Evolutionary conservation across 2,329 filamentous ascomycete genomes (phyloP).

Genomic region (Pestalotiopsis sp.): DNA sequence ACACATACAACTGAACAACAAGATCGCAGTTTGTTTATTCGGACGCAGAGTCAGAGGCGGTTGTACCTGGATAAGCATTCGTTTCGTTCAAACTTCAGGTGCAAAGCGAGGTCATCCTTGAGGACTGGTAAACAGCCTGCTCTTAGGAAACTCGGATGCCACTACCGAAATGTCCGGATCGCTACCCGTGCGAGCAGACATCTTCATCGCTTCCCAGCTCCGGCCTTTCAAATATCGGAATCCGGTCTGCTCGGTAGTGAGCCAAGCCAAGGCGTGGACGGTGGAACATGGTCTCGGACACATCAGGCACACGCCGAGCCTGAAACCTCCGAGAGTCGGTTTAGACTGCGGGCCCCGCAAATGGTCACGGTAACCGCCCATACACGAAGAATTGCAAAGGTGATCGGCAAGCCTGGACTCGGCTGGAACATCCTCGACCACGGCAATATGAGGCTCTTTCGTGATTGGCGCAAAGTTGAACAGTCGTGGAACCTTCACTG

Average conservation of each 20-base stretch:
- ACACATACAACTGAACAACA: too few relatives aligned
- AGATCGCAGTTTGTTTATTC: too few relatives aligned
- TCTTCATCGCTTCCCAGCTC: neutral
- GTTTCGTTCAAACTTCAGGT: too few relatives aligned
- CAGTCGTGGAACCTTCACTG: neutral
- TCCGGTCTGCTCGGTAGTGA: neutral
- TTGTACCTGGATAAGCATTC: too few relatives aligned
- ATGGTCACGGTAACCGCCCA: neutral
- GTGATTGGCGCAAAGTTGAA: neutral
- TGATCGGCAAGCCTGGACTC: slow-evolving; percentile 13
- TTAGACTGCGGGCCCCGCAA: neutral
- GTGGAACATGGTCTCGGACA: neutral
- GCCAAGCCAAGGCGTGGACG: neutral
- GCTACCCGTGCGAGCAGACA: neutral
- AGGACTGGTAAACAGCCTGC: too few relatives aligned
- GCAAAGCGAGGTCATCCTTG: too few relatives aligned
- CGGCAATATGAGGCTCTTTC: neutral
- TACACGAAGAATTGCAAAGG: neutral
- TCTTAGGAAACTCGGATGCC: neutral
- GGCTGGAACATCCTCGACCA: slow-evolving; percentile 11
- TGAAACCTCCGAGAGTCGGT: slow-evolving; percentile 5
- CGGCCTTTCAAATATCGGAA: neutral
- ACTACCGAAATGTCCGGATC: neutral
- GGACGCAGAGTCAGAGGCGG: too few relatives aligned
- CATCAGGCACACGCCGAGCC: neutral